Evolutionary conservation across 352 stramenopile genomes (phyloP).

Genomic region (Hyaloperonospora arabidopsidis): DNA sequence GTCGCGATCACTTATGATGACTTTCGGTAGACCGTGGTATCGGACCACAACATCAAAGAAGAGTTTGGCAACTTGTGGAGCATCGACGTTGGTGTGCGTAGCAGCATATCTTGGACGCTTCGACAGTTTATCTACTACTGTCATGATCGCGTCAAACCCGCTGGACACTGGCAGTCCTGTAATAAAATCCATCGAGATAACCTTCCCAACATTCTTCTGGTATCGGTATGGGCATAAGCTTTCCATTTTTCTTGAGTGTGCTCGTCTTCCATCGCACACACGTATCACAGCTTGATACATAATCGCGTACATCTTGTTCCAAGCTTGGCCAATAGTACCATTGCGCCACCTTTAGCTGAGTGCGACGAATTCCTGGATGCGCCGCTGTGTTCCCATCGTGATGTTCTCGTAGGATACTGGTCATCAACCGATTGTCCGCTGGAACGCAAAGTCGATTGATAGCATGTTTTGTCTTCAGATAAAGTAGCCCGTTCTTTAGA

Average conservation of each 20-base stretch:
- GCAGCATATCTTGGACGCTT: not conserved
- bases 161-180: constrained; percentile 22
- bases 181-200: constrained; percentile 27
- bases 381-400: not conserved
- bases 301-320: not conserved
- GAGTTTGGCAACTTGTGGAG: not conserved
- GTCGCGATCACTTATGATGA: constrained; percentile 4
- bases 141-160: constrained; percentile 16
- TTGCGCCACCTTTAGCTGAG: not conserved
- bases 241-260: constrained; percentile 4
- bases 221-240: constrained; percentile 7
- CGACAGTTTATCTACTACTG: constrained; percentile 5
- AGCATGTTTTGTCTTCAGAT: too few relatives aligned
- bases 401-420: not conserved
- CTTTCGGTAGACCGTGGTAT: not conserved
- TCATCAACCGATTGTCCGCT: not conserved
- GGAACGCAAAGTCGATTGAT: not conserved
- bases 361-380: not conserved
- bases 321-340: not conserved
- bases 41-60: not conserved
- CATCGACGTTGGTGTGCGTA: not conserved
- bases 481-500: too few relatives aligned
- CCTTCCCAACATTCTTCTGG: constrained; percentile 18
- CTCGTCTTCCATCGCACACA: constrained; percentile 4
- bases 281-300: constrained; percentile 1